A percentile compares a stretch with the other conserved stretches of the same genome.
Conservation (phyloP, 2,329 filamentous ascomycete species). For the Sporothrix inflata region DNA sequence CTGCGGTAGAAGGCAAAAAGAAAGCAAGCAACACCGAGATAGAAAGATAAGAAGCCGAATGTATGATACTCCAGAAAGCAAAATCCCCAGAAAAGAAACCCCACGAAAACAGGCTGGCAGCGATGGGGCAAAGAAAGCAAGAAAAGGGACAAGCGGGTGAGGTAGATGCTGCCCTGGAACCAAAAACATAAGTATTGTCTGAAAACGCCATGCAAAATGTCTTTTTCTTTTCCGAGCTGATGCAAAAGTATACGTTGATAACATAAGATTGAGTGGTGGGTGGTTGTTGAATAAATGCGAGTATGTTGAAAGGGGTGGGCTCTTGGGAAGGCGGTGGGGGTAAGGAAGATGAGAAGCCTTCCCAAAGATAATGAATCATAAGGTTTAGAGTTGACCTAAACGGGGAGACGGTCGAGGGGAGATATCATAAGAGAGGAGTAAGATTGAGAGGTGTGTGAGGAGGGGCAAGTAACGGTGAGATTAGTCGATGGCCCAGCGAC, state of each 20-base stretch:
- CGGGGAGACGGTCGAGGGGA: background rate
- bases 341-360: background rate
- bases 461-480: background rate
- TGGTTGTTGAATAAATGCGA: conserved; percentile 28
- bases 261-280: conserved; percentile 32
- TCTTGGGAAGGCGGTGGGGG: background rate
- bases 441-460: background rate
- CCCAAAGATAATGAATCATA: background rate
- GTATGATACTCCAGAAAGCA: conserved; percentile 22
- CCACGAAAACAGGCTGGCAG: conserved; percentile 11
- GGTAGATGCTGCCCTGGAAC: conserved; percentile 13
- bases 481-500: conserved; percentile 33
- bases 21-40: background rate
- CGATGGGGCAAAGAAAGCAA: background rate
- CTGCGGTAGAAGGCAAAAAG: conserved; percentile 5
- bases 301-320: conserved; percentile 22
- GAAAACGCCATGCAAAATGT: conserved; percentile 15
- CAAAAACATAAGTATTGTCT: conserved; percentile 19
- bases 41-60: conserved; percentile 16
- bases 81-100: background rate
- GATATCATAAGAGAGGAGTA: background rate
- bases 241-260: conserved; percentile 17
- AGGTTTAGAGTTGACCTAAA: conserved; percentile 15
- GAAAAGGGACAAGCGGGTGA: background rate
- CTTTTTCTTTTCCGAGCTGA: conserved; percentile 20